Base-by-base conservation (phyloP, 495 filamentous ascomycete species). In the Daldinia loculata region DNA sequence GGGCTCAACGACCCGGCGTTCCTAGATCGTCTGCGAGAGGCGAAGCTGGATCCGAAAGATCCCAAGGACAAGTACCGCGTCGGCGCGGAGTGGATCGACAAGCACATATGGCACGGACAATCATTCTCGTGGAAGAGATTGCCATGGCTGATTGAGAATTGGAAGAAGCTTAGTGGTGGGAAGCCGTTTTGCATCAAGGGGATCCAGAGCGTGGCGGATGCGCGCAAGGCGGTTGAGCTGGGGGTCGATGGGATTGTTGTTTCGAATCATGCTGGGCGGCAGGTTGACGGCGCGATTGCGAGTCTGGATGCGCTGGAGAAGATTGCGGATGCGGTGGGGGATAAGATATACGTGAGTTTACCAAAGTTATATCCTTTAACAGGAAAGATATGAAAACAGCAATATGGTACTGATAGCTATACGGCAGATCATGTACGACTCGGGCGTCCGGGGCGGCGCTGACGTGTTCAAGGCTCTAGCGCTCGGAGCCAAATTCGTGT, bases 391-490 rank as follows among this genome's bases (percentile, higher is more conserved):
- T 15, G 3, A 14, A 51, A 22, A 52, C 6, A 14, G 9, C 48
- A 50, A 50, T 24, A 17, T 22, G 45, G 14, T 8, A 51, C 39
- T 41, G 3, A 19, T 22, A n/a, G n/a, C 6, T 39, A 12, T 5
- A 15, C 11, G 6, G 2, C 84, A 87, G 29, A 84, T 89, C 62
- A 88, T 89, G 83, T 90, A 87, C 70, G 89, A 91, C 75, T 86
- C 83, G 2, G 89, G 89, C 1, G 78, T 92, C 4, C 78, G 89
- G 0, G 79, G 83, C 11, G 88, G 81, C 0, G 82, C 83, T 22
- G 89, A 91, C 74, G 80, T 89, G 17, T 81, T 87, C 52, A 91
- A 91, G 75, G 89, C 89, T 2, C 75, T 91, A 5, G 87, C 87
- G 0, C 74, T 91, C 12, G 89, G 90, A 0, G 90, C 90, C 0